These are phyloP conservation scores for Hypholoma sublateritium DNA, from an alignment of 768 basidiomycete genomes.

Conservation along the genomic window DNA sequence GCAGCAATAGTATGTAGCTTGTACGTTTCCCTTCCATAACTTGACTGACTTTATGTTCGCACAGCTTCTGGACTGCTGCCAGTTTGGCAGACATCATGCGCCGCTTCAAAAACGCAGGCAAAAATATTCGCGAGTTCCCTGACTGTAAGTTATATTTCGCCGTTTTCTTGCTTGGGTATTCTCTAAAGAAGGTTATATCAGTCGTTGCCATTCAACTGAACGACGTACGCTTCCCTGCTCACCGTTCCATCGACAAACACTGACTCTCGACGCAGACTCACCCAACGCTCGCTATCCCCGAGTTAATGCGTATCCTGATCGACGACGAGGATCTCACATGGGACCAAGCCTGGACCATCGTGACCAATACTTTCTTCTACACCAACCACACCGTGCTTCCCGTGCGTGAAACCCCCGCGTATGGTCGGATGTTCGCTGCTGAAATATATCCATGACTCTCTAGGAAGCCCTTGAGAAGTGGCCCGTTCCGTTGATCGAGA, in stretches of 20 bases:
- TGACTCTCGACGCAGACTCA: slow-evolving; percentile 61
- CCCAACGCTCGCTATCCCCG: slow-evolving; percentile 92
- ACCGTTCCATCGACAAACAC: neutral
- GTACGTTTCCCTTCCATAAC: neutral
- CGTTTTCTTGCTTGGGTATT: neutral
- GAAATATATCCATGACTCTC: neutral
- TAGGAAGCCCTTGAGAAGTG: slow-evolving; percentile 90
- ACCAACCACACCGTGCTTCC: slow-evolving; percentile 95
- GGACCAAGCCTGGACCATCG: slow-evolving; percentile 86
- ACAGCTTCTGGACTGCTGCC: slow-evolving; percentile 85
- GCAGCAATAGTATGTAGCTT: slow-evolving; percentile 74
- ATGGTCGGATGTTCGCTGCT: neutral
- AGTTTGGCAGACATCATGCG: slow-evolving; percentile 87
- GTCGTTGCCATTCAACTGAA: slow-evolving; percentile 95
- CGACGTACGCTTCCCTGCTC: slow-evolving; percentile 55
- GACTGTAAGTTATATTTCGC: slow-evolving; percentile 56
- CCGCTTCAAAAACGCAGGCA: slow-evolving; percentile 87
- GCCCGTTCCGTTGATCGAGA: slow-evolving; percentile 84
- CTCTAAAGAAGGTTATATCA: slow-evolving; percentile 26
- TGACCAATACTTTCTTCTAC: slow-evolving; percentile 90
- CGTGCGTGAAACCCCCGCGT: slow-evolving; percentile 35
- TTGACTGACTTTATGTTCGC: neutral
- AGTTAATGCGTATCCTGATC: slow-evolving; percentile 87
- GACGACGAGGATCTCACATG: slow-evolving; percentile 91
- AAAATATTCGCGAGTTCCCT: slow-evolving; percentile 77